Conservation (phyloP, 495 filamentous ascomycete species). For the Daldinia decipiens region DNA sequence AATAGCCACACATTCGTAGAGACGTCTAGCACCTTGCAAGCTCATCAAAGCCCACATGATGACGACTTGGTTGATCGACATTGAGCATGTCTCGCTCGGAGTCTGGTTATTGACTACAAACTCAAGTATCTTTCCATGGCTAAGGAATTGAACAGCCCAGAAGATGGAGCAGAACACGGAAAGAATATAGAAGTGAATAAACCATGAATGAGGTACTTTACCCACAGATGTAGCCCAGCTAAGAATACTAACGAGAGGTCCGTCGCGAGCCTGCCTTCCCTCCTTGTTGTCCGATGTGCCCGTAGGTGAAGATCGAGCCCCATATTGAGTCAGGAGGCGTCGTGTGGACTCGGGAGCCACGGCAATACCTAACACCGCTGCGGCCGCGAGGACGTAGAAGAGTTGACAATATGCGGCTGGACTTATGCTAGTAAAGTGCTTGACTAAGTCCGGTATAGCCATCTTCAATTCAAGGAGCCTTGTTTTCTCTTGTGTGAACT, state of each 20-base stretch:
- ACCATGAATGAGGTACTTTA: slow-evolving; percentile 86
- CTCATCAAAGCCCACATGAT: slow-evolving; percentile 76
- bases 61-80: slow-evolving; percentile 72
- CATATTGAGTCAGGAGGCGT: slow-evolving; percentile 59
- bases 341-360: slow-evolving; percentile 53
- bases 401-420: slow-evolving; percentile 58
- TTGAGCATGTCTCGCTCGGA: slow-evolving; percentile 49
- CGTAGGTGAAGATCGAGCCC: slow-evolving; percentile 52
- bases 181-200: slow-evolving; percentile 84
- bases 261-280: slow-evolving; percentile 10
- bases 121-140: slow-evolving; percentile 62
- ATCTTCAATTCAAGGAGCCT: slow-evolving; percentile 5
- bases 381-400: slow-evolving; percentile 57
- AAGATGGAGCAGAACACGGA: slow-evolving; percentile 77
- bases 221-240: slow-evolving; percentile 48
- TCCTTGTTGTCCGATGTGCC: slow-evolving; percentile 13
- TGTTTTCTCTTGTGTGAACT: background rate
- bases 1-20: slow-evolving; percentile 75
- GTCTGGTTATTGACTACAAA: slow-evolving; percentile 52
- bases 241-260: slow-evolving; percentile 45
- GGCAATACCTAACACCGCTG: slow-evolving; percentile 51
- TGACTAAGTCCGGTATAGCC: slow-evolving; percentile 17
- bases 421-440: slow-evolving; percentile 27
- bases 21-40: slow-evolving; percentile 76
- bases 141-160: slow-evolving; percentile 77